Conservation (phyloP, 2,329 filamentous ascomycete species). For the Colletotrichum orchidophilum region DNA sequence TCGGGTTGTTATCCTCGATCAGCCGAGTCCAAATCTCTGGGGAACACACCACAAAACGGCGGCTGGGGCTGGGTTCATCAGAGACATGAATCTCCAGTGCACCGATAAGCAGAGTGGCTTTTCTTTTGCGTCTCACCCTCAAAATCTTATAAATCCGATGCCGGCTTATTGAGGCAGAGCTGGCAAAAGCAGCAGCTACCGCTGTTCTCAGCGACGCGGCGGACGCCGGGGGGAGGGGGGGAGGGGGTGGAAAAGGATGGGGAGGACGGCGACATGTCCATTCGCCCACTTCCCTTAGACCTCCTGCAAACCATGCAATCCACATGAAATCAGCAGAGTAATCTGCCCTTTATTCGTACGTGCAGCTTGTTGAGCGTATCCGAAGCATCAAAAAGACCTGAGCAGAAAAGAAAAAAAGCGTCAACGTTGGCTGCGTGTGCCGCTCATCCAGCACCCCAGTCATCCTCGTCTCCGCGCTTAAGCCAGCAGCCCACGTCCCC, state of each 20-base stretch:
- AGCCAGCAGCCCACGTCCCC: not conserved
- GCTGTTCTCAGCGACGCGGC: not conserved
- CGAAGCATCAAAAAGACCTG: not conserved
- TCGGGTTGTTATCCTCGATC: not conserved
- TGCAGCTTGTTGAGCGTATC: not conserved
- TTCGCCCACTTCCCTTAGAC: not conserved
- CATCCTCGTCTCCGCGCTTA: not conserved
- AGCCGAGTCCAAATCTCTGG: not conserved
- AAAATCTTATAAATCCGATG: not conserved
- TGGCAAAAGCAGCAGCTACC: not conserved
- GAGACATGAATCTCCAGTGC: not conserved
- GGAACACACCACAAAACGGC: not conserved
- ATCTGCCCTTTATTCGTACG: not conserved
- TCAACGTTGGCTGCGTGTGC: slow-evolving; percentile 4
- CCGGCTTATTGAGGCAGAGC: not conserved
- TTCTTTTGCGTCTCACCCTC: not conserved
- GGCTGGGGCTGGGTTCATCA: not conserved
- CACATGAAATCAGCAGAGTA: slow-evolving; percentile 1
- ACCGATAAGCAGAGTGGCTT: not conserved
- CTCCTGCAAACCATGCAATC: not conserved
- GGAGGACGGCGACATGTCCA: slow-evolving; percentile 1
- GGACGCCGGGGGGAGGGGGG: not conserved
- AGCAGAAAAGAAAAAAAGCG: not conserved
- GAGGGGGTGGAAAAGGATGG: slow-evolving; percentile 7
- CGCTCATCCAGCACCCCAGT: not conserved